Base-by-base conservation (phyloP, 768 basidiomycete genomes). In the Leccinum incarnatum region DNA sequence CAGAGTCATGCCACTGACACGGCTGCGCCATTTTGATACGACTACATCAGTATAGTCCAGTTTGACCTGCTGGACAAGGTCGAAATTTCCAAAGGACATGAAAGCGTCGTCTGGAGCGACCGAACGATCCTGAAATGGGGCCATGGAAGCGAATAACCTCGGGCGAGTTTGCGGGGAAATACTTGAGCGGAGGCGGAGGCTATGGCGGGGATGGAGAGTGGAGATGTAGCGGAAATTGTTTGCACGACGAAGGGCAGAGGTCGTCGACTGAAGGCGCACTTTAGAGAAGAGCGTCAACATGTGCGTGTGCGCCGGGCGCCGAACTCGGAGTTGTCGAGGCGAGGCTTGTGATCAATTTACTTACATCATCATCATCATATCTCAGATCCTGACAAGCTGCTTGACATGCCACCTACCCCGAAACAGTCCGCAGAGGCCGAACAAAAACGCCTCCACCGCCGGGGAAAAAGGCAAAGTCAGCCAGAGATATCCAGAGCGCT, bases 11-110 rank as follows among this genome's bases (percentile, higher is more conserved):
- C 95, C 95, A 30, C 93, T 93, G 52, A 83, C 81, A 61, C 89
- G 81, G 64, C 93, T 95, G 67, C 83, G 82, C 92, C 93, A 97
- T 74, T 94, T 96, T 9, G 90, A 91, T 47, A 96, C 79, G 17
- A 79, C 79, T 45, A 95, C 84, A 59, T 94, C 91, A 10, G 88
- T 77, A 55, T 87, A 93, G 63, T 88, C 86, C 48, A 95, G 77
- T 66, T 88, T 85, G 67, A 93, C 76, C 19, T 82, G 80, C 68
- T 86, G 87, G 57, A 95, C 75, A 40, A 94, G 81, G 74, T 96
- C 91, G 68, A 93, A 96, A 70, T 94, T 90, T 51, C 88, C 91
- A 66, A 81, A 85, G 21, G 75, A 72, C 63, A 81, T 57, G 42
- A 51, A 57, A 17, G 55, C 17, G 30, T 53, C 55, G 9, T 63